These are phyloP conservation scores for Boeremia exigua DNA, from an alignment of 2,329 filamentous ascomycete genomes.

Conservation along the genomic window DNA sequence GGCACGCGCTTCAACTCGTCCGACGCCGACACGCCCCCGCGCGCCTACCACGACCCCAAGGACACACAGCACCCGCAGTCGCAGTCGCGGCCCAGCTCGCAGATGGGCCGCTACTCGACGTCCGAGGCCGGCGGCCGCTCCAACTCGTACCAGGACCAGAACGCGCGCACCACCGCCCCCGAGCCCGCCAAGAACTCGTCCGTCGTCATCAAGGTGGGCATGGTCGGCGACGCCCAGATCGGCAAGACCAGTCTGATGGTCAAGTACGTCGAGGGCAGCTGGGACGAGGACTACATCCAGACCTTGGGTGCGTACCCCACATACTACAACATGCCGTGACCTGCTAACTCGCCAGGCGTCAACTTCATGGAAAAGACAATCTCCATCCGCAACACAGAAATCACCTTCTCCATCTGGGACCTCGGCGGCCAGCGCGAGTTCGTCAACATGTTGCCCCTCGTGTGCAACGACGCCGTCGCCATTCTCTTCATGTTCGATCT, in stretches of 20 bases:
- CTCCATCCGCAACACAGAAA: slow-evolving; percentile 98
- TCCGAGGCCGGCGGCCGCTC: slow-evolving; percentile 50
- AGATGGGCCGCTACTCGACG: slow-evolving; percentile 55
- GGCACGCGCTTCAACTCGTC: slow-evolving; percentile 53
- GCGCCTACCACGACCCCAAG: slow-evolving; percentile 41
- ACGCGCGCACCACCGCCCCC: slow-evolving; percentile 52
- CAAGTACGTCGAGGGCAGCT: slow-evolving; percentile 98
- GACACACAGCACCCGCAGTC: slow-evolving; percentile 47
- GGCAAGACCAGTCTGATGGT: slow-evolving; percentile 99
- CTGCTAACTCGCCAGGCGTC: slow-evolving; percentile 68
- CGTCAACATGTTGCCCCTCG: slow-evolving; percentile 99
- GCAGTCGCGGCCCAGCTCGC: slow-evolving; percentile 57
- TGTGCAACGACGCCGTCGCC: slow-evolving; percentile 97
- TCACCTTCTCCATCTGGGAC: slow-evolving; percentile 99
- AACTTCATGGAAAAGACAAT: slow-evolving; percentile 99
- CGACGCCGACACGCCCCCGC: slow-evolving; percentile 55
- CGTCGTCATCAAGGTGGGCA: slow-evolving; percentile 98
- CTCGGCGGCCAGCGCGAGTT: slow-evolving; percentile 97
- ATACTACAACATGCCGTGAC: too few species aligned
- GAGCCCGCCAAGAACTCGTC: slow-evolving; percentile 59
- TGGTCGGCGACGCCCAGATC: slow-evolving; percentile 99
- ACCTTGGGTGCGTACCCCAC: too few species aligned
- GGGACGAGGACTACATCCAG: slow-evolving; percentile 99
- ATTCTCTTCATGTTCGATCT: slow-evolving; percentile 99
- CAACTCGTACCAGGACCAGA: slow-evolving; percentile 55